Evolutionary conservation across 78 protist genomes (phyloP), one percentile per base, ranked within the genome.

Genomic region (Dictyostelium capitatum): DNA sequence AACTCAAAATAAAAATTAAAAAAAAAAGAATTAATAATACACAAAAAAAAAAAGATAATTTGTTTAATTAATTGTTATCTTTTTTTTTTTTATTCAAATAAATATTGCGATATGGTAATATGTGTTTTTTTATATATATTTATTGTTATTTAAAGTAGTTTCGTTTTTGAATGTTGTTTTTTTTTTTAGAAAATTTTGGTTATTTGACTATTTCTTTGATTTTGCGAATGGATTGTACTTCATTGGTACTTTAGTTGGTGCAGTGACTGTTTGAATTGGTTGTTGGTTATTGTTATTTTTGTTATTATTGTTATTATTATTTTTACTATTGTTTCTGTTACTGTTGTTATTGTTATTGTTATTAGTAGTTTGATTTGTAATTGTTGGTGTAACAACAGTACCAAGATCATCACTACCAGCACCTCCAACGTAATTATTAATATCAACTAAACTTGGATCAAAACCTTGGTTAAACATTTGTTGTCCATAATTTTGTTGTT

Each of bases 191-290:
- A n/a, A n/a, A n/a, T n/a, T n/a, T 37, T 37, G 43, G 43, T 56
- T 62, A n/a, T n/a, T n/a, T n/a, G n/a, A n/a, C n/a, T 62, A 62
- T 62, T 62, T 62, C 70, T 82, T 82, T 64, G 54, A 51, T 70
- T 82, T 82, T 19, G 90, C 91, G 54, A 83, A 83, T 7, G 91
- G 91, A 23, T 69, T 83, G 23, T 83, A 83, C 46, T 83, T 83
- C 64, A 72, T 73, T 54, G 53, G 78, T 8, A 64, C 46, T 53
- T 41, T 51, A 15, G 48, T 19, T 15, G 23, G 79, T 37, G 56
- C 11, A 32, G 56, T 69, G 5, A 57, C 46, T 15, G 56, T 4
- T 69, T 69, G 47, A 9, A 25, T 6, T 47, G 25, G 62, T 77
- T 77, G 65, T 69, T 69, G 2, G 20, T 69, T 6, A 20, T 69